phyloP scores from a whole-genome alignment of 805 yeast genomes.

The Starmerella apicola region DNA sequence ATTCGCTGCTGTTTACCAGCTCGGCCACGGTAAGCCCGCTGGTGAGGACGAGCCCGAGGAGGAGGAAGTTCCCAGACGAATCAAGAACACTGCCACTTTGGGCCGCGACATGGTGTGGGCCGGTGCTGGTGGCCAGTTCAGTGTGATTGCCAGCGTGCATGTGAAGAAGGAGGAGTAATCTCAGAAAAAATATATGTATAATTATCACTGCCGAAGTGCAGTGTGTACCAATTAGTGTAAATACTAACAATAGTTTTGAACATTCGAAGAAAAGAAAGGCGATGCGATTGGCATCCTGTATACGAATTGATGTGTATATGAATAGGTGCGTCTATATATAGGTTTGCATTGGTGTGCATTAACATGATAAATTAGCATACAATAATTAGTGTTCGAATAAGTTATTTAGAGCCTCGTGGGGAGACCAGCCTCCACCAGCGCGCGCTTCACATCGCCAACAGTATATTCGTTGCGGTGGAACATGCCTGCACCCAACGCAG shows the following conservation, averaged over 20 bases:
- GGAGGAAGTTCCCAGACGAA: slow-evolving; percentile 75
- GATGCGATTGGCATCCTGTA: no score
- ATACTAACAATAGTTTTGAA: not conserved
- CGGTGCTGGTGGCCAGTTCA: slow-evolving; percentile 97
- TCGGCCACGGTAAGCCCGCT: slow-evolving; percentile 73
- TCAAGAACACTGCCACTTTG: slow-evolving; percentile 87
- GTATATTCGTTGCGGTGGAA: slow-evolving; percentile 92
- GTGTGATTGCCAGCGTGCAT: slow-evolving; percentile 63
- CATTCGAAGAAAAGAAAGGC: no score
- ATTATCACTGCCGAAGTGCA: not conserved
- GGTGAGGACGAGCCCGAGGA: slow-evolving; percentile 84
- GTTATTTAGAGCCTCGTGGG: not conserved
- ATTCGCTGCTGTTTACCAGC: slow-evolving; percentile 91
- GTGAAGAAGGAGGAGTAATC: not conserved
- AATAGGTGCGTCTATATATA: no score
- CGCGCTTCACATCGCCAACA: slow-evolving; percentile 69
- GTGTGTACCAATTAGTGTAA: not conserved
- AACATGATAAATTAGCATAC: not conserved
- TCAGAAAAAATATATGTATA: not conserved
- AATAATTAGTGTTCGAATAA: not conserved
- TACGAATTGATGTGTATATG: no score
- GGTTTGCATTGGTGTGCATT: no score
- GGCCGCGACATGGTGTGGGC: slow-evolving; percentile 54
- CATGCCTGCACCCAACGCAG: slow-evolving; percentile 98
- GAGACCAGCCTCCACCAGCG: slow-evolving; percentile 45